Conservation (phyloP, 2,329 filamentous ascomycete genomes). For the Alternaria sp. region DNA sequence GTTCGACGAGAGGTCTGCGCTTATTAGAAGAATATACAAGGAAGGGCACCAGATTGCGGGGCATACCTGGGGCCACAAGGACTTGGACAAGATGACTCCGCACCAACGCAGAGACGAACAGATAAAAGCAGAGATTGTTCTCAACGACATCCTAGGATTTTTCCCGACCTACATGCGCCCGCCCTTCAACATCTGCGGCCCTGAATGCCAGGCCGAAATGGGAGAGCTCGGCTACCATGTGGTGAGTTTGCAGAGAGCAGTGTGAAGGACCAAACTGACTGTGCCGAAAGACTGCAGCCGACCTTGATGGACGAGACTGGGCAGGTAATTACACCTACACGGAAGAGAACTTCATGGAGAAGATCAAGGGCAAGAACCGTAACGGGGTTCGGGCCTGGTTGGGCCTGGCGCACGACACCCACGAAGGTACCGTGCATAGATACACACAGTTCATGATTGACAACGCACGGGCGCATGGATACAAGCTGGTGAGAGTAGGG, state of each 20-base stretch:
- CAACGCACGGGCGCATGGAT: neutral
- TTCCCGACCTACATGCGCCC: constrained; percentile 61
- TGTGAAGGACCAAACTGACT: neutral
- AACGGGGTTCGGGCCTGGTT: neutral
- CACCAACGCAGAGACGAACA: constrained; percentile 50
- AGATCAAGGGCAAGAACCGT: neutral
- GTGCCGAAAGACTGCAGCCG: neutral
- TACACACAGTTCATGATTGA: constrained; percentile 8
- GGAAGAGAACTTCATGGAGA: neutral
- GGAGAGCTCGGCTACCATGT: constrained; percentile 58
- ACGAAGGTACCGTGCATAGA: constrained; percentile 1
- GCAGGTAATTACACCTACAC: constrained; percentile 1
- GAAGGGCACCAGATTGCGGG: constrained; percentile 62
- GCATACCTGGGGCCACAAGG: constrained; percentile 53
- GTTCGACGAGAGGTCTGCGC: constrained; percentile 38
- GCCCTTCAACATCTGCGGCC: constrained; percentile 52
- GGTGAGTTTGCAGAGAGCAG: constrained; percentile 10
- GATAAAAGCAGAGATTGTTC: constrained; percentile 58
- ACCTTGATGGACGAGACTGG: constrained; percentile 1
- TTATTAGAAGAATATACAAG: constrained; percentile 55
- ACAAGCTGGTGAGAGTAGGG: constrained; percentile 60
- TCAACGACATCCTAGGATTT: constrained; percentile 54
- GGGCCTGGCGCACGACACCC: constrained; percentile 1
- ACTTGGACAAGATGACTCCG: neutral
- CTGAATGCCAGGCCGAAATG: constrained; percentile 45